Base-by-base conservation (phyloP, 305 asterid species). In the Lippia alba region DNA sequence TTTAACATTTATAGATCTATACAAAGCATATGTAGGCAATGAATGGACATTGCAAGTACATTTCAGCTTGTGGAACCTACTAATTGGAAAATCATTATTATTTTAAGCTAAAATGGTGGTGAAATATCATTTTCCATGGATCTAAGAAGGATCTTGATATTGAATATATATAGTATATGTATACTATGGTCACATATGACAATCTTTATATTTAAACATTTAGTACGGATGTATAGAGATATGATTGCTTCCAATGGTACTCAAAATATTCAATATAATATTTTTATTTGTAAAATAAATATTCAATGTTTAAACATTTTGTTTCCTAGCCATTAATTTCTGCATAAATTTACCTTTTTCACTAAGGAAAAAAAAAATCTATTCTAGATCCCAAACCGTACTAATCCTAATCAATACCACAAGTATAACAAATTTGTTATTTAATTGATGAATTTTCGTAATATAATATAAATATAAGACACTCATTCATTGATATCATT, bases 101-200 rank as follows among this genome's bases (percentile, higher is more conserved):
- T 66, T 19, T 64, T 70, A 32, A 41, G 66, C 50, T 41, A 58
- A 56, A 76, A 32, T 80, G 72, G 51, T 15, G 80, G 75, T 76
- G 84, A 81, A 67, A 76, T 75, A 74, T 81, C 87, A 49, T 69
- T 70, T 33, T 80, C 91, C 71, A 45, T 54, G 40, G 83, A 82
- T 85, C 75, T 67, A 56, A 59, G 14, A 61, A 61, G 69, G 87
- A 85, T 78, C 81, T 80, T 74, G 70, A 70, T 61, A 60, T 68
- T 76, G 60, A 51, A 44, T 44, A 44, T 44, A 44, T 44, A 44
- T 44, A 24, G 30, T 24, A 24, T 24, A 24, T 24, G 30, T 24
- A 24, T 24, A 24, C 30, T 24, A 24, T 24, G 30, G 30, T 5
- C 10, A 39, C 14, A 46, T 56, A 67, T 61, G 65, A 46, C 81